phyloP scores from a whole-genome alignment of 805 yeast genomes.

The Candida hispaniensis region DNA sequence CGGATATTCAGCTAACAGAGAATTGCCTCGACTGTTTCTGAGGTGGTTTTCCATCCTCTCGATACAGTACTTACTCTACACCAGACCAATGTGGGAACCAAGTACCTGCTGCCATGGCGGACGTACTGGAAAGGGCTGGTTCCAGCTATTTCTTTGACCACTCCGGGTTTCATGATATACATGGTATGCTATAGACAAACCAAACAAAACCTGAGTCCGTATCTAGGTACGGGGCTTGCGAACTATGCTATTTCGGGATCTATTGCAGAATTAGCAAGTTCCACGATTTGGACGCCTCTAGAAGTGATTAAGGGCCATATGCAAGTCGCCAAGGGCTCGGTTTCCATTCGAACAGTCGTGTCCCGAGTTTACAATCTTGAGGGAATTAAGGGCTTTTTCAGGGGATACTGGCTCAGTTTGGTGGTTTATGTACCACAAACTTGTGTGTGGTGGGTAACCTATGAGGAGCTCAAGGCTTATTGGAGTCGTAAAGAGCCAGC shows the following conservation, averaged over 20 bases:
- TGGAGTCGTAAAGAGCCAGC: no score
- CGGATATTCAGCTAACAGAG: constrained; percentile 18
- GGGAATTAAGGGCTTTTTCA: constrained; percentile 67
- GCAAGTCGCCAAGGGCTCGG: constrained; percentile 26
- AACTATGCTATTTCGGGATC: constrained; percentile 30
- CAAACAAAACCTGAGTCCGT: constrained; percentile 27
- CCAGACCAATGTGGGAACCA: constrained; percentile 29
- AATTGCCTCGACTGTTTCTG: constrained; percentile 27
- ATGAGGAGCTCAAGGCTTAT: constrained; percentile 11
- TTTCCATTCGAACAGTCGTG: constrained; percentile 19
- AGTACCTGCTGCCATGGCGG: constrained; percentile 28
- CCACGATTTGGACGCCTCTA: constrained; percentile 33
- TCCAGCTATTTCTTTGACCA: constrained; percentile 29
- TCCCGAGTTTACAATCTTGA: constrained; percentile 41
- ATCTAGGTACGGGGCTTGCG: constrained; percentile 26
- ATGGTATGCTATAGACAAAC: constrained; percentile 31
- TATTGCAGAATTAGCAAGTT: constrained; percentile 30
- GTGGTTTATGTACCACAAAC: constrained; percentile 36
- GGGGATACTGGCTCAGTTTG: constrained; percentile 50
- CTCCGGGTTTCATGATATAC: constrained; percentile 33
- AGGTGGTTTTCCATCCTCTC: constrained; percentile 32
- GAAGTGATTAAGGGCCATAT: constrained; percentile 34
- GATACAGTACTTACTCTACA: constrained; percentile 32
- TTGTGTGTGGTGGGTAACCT: constrained; percentile 33
- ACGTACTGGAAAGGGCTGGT: constrained; percentile 32